phyloP scores from a whole-genome alignment of 768 basidiomycete species.

The Rickenella mellea region DNA sequence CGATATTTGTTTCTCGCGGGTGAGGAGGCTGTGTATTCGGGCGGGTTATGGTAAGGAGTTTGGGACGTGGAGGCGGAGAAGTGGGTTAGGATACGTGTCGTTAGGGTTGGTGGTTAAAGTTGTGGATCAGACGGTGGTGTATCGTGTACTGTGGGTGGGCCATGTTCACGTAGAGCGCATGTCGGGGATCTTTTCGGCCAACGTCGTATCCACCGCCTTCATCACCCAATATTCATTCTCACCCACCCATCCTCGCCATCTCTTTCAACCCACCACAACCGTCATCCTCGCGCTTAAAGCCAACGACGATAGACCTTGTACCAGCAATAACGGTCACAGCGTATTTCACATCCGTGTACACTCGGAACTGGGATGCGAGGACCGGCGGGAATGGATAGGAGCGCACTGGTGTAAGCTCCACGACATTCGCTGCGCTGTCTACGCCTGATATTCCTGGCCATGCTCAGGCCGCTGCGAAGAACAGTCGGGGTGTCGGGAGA shows the following conservation, averaged over 20 bases:
- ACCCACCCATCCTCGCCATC: slow-evolving; percentile 65
- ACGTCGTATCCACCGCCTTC: slow-evolving; percentile 79
- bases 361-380: slow-evolving; percentile 67
- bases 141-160: slow-evolving; percentile 33
- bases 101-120: slow-evolving; percentile 21
- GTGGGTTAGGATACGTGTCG: slow-evolving; percentile 35
- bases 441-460: slow-evolving; percentile 82
- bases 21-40: slow-evolving; percentile 17
- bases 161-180: slow-evolving; percentile 50
- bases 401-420: slow-evolving; percentile 38
- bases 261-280: slow-evolving; percentile 40
- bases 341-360: slow-evolving; percentile 45
- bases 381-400: slow-evolving; percentile 50
- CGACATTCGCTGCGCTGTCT: slow-evolving; percentile 59
- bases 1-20: slow-evolving; percentile 68
- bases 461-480: slow-evolving; percentile 62
- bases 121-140: slow-evolving; percentile 20
- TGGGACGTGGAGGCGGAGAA: slow-evolving; percentile 50
- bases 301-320: slow-evolving; percentile 71
- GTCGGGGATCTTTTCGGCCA: slow-evolving; percentile 65
- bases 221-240: slow-evolving; percentile 81
- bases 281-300: slow-evolving; percentile 36
- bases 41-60: slow-evolving; percentile 58
- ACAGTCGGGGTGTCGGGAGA: slow-evolving; percentile 4
- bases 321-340: slow-evolving; percentile 73